Conservation (phyloP, 352 stramenopile species). For the Aphanomyces astaci region DNA sequence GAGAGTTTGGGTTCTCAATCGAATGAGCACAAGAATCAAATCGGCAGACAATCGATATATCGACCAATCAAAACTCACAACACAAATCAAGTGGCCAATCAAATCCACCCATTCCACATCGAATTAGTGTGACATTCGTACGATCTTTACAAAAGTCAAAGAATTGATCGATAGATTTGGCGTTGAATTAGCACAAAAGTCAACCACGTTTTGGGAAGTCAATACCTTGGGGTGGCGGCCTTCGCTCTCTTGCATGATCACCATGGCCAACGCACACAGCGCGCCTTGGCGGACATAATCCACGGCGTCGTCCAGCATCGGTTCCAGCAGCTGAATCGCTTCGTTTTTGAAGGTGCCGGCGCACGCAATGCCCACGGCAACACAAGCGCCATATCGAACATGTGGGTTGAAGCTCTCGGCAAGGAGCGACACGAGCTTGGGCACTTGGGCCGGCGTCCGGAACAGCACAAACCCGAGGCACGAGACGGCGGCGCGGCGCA, state of each 20-base stretch:
- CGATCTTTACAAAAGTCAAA: too few relatives aligned
- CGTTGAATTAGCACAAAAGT: too few relatives aligned
- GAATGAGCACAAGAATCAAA: too few relatives aligned
- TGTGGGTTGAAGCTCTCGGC: conserved; percentile 99
- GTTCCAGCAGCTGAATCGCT: conserved; percentile 94
- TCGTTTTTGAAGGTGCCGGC: conserved; percentile 95
- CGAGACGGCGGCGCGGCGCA: conserved; percentile 96
- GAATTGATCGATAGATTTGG: too few relatives aligned
- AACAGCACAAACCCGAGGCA: conserved; percentile 98
- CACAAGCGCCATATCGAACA: conserved; percentile 98
- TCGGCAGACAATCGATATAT: too few relatives aligned
- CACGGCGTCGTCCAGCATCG: conserved; percentile 96
- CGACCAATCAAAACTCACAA: too few relatives aligned
- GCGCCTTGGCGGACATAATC: conserved; percentile 99
- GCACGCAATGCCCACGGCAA: conserved; percentile 98
- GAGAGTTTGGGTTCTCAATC: too few relatives aligned
- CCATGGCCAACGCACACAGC: conserved; percentile 94
- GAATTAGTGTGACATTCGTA: too few relatives aligned
- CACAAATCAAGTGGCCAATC: too few relatives aligned
- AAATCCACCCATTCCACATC: too few relatives aligned
- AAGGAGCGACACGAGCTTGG: conserved; percentile 90
- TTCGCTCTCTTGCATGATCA: conserved; percentile 97
- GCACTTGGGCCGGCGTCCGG: conserved; percentile 92
- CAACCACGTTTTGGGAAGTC: too few relatives aligned
- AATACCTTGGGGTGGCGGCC: conserved; percentile 67